Evolutionary conservation across 192 early-diverging fungal genomes (phyloP).

Genomic region (Piromyces sp.): DNA sequence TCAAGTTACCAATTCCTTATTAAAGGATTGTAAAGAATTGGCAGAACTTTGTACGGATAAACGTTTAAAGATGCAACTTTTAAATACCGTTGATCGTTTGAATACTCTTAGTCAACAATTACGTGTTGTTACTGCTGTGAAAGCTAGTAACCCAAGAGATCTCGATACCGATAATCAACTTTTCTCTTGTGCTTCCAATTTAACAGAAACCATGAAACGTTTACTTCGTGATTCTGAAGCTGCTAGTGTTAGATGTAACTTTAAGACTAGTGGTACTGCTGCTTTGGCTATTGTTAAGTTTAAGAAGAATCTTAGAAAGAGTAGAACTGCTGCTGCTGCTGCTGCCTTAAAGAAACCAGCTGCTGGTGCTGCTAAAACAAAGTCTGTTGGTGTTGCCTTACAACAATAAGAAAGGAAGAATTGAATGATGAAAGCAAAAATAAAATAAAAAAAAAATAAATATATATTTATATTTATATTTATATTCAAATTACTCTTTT

Average conservation of each 20-base stretch:
- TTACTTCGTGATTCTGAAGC: not conserved
- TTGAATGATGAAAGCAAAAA: too few species aligned
- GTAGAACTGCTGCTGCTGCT: not conserved
- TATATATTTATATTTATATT: too few species aligned
- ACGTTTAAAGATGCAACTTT: not conserved
- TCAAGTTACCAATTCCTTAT: not conserved
- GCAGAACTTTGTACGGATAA: not conserved
- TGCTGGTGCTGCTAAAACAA: not conserved
- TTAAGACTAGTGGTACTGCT: not conserved
- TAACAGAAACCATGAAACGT: not conserved
- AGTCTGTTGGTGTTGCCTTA: not conserved
- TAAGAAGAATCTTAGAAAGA: not conserved
- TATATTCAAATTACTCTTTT: too few species aligned
- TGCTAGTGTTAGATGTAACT: not conserved
- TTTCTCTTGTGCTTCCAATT: not conserved
- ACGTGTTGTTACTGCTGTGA: not conserved
- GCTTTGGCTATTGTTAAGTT: not conserved
- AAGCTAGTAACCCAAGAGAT: not conserved
- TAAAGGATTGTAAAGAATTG: not conserved
- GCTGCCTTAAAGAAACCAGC: not conserved
- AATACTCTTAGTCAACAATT: not conserved
- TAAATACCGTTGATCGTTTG: not conserved
- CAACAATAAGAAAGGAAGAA: not conserved
- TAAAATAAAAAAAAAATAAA: too few species aligned
- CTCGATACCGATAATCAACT: not conserved